Conservation (phyloP, 768 basidiomycete genomes). For the Omphalotus guepiniiformis region DNA sequence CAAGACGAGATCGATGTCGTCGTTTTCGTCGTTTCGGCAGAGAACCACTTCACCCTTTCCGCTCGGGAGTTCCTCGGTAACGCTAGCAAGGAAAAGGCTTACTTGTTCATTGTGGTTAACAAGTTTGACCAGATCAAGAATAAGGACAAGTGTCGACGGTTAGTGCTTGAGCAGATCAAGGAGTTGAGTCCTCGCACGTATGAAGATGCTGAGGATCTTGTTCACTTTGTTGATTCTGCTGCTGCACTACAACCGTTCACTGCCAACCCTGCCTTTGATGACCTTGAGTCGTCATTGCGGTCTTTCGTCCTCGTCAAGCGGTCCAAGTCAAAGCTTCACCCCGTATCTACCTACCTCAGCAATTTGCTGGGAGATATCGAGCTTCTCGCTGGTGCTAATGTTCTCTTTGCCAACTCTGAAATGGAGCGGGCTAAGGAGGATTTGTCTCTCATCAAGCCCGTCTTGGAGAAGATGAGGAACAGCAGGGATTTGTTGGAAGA, state of each 20-base stretch:
- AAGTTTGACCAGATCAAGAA: constrained; percentile 94
- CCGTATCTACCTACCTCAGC: constrained; percentile 86
- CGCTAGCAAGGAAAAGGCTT: constrained; percentile 95
- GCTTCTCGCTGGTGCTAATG: constrained; percentile 80
- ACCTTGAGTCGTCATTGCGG: constrained; percentile 84
- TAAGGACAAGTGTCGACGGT: constrained; percentile 86
- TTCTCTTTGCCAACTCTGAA: constrained; percentile 80
- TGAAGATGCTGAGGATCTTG: constrained; percentile 87
- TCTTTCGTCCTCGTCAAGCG: constrained; percentile 96
- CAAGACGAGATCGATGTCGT: constrained; percentile 99
- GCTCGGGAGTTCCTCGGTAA: constrained; percentile 91
- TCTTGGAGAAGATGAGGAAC: constrained; percentile 83
- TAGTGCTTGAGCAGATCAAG: constrained; percentile 92
- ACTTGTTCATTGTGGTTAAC: constrained; percentile 98
- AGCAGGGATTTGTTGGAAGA: constrained; percentile 75
- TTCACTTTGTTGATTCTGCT: constrained; percentile 97
- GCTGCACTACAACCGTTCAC: constrained; percentile 63
- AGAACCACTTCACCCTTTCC: constrained; percentile 97
- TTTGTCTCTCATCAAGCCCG: constrained; percentile 65
- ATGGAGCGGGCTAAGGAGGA: constrained; percentile 67
- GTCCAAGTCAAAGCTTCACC: constrained; percentile 92
- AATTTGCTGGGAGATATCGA: constrained; percentile 90
- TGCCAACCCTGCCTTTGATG: constrained; percentile 70
- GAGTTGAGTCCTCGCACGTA: constrained; percentile 89
- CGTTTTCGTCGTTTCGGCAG: constrained; percentile 96